These are phyloP conservation scores for Begonia peltatifolia DNA, from an alignment of 306 rosid species.

Conservation along the genomic window DNA sequence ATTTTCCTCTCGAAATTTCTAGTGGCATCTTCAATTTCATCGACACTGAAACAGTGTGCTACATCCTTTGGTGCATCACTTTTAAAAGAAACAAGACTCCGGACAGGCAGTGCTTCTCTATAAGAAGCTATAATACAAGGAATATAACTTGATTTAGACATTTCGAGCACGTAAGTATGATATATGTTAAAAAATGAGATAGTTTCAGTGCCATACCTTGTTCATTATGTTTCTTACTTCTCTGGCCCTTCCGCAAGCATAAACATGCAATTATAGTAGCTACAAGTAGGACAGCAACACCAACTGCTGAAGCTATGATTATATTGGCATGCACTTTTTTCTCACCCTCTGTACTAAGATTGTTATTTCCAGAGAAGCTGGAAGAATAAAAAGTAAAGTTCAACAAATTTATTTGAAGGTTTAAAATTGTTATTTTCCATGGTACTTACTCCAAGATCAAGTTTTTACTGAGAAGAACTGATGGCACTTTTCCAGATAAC, in stretches of 20 bases:
- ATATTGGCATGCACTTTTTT: conserved; percentile 28
- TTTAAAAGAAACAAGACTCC: conserved; percentile 39
- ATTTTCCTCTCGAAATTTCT: conserved; percentile 59
- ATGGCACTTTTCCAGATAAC: conserved; percentile 69
- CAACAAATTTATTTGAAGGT: no score
- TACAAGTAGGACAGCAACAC: conserved; percentile 58
- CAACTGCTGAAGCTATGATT: conserved; percentile 62
- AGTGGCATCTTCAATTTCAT: conserved; percentile 74
- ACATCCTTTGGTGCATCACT: conserved; percentile 57
- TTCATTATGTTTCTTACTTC: conserved; percentile 24
- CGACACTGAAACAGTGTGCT: conserved; percentile 59
- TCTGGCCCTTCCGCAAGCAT: conserved; percentile 34
- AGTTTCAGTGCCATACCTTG: conserved; percentile 29
- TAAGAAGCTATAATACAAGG: conserved; percentile 28
- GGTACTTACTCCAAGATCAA: conserved; percentile 50
- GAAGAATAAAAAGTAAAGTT: conserved; percentile 8
- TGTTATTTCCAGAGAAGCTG: conserved; percentile 65
- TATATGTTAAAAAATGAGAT: no score
- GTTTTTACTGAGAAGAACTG: conserved; percentile 38
- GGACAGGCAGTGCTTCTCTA: conserved; percentile 28
- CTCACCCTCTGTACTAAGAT: conserved; percentile 46
- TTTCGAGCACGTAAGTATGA: conserved; percentile 11
- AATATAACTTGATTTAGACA: conserved; percentile 9
- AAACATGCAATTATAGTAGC: conserved; percentile 49
- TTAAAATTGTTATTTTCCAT: no score